These are phyloP conservation scores for Gonapodya sp. DNA, from an alignment of 192 early-diverging fungal genomes.

Conservation along the genomic window DNA sequence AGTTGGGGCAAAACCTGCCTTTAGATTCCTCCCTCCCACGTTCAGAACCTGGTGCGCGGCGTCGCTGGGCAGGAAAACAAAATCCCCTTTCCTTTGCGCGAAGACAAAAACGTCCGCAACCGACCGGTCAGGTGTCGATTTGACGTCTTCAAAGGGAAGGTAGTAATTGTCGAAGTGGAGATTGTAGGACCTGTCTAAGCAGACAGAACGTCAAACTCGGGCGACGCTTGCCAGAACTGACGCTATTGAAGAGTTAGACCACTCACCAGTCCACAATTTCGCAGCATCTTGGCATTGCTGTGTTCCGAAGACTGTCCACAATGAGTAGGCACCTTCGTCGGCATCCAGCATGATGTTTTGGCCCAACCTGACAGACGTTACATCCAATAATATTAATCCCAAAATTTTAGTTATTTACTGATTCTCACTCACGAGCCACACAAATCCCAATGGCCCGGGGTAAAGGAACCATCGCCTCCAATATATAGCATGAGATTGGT, in stretches of 20 bases:
- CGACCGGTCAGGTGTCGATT: neutral
- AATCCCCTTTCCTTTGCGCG: neutral
- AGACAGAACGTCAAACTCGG: no score
- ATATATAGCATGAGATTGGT: slow-evolving; percentile 2
- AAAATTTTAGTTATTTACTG: no score
- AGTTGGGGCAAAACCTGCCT: no score
- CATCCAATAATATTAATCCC: no score
- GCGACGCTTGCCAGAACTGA: neutral
- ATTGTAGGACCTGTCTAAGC: neutral
- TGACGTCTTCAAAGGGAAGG: neutral
- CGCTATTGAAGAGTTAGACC: neutral
- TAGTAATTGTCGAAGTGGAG: slow-evolving; percentile 10
- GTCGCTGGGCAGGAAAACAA: slow-evolving; percentile 1
- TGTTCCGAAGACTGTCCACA: neutral
- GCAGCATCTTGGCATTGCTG: neutral
- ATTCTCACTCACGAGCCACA: neutral
- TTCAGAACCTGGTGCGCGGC: slow-evolving; percentile 3
- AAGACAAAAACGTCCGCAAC: slow-evolving; percentile 1
- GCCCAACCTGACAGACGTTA: neutral
- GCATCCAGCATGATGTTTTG: slow-evolving; percentile 5
- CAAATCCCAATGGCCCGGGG: slow-evolving; percentile 1
- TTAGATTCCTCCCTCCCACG: neutral
- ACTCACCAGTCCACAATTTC: neutral
- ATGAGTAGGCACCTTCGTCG: neutral
- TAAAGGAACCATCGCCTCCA: slow-evolving; percentile 4